Evolutionary conservation across 148 eudicot species (phyloP).

Genomic region (Fagopyrum tataricum): DNA sequence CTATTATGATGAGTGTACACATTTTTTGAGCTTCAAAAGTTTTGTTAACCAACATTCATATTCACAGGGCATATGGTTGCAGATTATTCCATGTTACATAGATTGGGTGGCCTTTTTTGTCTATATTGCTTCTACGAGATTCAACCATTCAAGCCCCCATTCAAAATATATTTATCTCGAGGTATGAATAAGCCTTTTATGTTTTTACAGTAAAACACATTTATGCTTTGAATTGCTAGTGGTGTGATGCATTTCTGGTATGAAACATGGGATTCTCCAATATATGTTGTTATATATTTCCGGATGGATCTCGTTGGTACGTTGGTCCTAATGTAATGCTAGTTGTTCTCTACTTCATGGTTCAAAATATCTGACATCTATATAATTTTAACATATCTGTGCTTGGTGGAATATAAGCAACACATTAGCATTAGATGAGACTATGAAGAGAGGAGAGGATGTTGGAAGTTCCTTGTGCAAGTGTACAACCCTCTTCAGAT

Average conservation of each 20-base stretch:
- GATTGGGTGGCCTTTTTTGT: slow-evolving; percentile 73
- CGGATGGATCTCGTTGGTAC: background rate
- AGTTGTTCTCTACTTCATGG: background rate
- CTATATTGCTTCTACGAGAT: slow-evolving; percentile 76
- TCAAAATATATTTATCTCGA: slow-evolving; percentile 58
- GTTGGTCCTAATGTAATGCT: background rate
- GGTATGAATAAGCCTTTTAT: slow-evolving; percentile 29
- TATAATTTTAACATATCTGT: background rate
- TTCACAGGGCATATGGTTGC: slow-evolving; percentile 52
- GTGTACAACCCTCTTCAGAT: background rate
- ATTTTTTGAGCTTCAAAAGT: background rate
- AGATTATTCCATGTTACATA: slow-evolving; percentile 34
- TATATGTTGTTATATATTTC: background rate
- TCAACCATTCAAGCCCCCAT: slow-evolving; percentile 83
- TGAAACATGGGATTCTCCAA: background rate
- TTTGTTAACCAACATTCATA: slow-evolving; percentile 1
- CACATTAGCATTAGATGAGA: background rate
- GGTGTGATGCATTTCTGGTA: background rate
- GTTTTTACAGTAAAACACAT: slow-evolving; percentile 2
- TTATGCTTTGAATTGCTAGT: slow-evolving; percentile 4
- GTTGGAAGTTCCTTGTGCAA: background rate
- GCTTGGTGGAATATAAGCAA: background rate
- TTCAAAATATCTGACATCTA: background rate
- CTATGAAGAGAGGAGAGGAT: background rate
- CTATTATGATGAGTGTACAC: background rate